Evolutionary conservation across 768 basidiomycete species (phyloP), one percentile per base, ranked within the genome.

Genomic region (Serendipita vermifera): DNA sequence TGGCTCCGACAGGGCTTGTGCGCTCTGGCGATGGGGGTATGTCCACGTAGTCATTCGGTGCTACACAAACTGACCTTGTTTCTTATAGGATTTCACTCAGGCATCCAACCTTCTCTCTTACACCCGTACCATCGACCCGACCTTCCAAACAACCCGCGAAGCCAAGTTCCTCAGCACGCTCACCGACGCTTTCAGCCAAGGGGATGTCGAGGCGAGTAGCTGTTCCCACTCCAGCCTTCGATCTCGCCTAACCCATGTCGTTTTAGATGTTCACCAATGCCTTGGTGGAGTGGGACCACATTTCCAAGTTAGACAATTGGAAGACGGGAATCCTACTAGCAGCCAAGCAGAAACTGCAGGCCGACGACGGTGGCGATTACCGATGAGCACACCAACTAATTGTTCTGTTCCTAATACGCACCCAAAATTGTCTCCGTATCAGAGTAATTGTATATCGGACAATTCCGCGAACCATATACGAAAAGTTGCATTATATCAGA

Each of bases 241-340:
- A n/a, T n/a, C n/a, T n/a, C n/a, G n/a, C n/a, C n/a, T 24, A 31
- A 51, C 29, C n/a, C 46, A 22, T 5, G 32, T 27, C 24, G 24
- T 11, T 5, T 7, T 22, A 51, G 46, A 51, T 51, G 24, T 94
- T 86, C 67, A 89, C 87, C 3, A 82, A 71, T 15, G 82, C 83
- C n/a, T 83, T 94, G n/a, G 81, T 80, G 38, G 90, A 93, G 66
- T 98, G 80, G 66, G 92, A 98, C 68, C 83, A 91, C 65, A 79
- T 97, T 59, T 86, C 81, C 35, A 91, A 88, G 71, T 70, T 99
- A 65, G 94, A 98, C 67, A 86, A 85, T 68, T 96, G 91, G 92
- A 98, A 97, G 77, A 98, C 93, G 41, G 74, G 68, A 27, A 83
- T 99, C 53, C 68, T 99, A 65, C 72, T 98, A 64, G 87, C 85